Percentiles rank a stretch among this genome's conserved stretches.
Evolutionary conservation across 305 asterid species (phyloP).

Genomic region (Euphrasia arctica): DNA sequence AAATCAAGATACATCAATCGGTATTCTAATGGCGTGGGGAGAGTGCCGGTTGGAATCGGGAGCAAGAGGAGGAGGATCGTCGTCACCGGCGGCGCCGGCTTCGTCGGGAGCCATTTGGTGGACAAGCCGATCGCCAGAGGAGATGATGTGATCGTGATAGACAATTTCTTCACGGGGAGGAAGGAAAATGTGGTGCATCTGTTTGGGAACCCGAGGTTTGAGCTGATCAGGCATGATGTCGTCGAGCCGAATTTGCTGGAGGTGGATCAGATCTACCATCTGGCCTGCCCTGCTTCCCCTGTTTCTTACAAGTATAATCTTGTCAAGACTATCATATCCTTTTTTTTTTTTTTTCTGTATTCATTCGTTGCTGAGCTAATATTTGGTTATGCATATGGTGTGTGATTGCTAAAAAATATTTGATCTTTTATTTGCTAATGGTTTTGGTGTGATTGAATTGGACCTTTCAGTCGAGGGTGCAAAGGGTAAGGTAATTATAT

Average conservation of each 20-base stretch:
- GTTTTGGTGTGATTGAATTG: background rate
- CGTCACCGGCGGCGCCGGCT: constrained; percentile 96
- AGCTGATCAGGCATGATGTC: constrained; percentile 88
- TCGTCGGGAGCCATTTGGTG: constrained; percentile 94
- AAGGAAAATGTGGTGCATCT: constrained; percentile 88
- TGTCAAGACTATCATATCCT: constrained; percentile 97
- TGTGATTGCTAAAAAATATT: background rate
- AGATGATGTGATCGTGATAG: constrained; percentile 87
- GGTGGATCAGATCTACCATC: constrained; percentile 95
- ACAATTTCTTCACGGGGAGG: constrained; percentile 91
- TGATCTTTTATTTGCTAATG: background rate
- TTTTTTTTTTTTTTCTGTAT: background rate
- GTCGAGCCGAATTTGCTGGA: constrained; percentile 93
- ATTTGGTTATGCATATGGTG: background rate
- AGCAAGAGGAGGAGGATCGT: constrained; percentile 78
- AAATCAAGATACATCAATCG: constrained; percentile 23
- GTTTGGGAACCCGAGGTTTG: constrained; percentile 84
- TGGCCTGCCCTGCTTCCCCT: constrained; percentile 98
- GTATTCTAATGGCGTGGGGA: constrained; percentile 46
- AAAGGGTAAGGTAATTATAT: background rate
- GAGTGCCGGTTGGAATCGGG: constrained; percentile 76
- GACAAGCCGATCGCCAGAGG: constrained; percentile 91
- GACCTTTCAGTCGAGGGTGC: background rate
- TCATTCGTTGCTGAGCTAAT: background rate
- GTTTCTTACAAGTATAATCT: constrained; percentile 92